Evolutionary conservation across 352 stramenopile genomes (phyloP), one percentile per base, ranked within the genome.

Genomic region (Phytophthora sojae): DNA sequence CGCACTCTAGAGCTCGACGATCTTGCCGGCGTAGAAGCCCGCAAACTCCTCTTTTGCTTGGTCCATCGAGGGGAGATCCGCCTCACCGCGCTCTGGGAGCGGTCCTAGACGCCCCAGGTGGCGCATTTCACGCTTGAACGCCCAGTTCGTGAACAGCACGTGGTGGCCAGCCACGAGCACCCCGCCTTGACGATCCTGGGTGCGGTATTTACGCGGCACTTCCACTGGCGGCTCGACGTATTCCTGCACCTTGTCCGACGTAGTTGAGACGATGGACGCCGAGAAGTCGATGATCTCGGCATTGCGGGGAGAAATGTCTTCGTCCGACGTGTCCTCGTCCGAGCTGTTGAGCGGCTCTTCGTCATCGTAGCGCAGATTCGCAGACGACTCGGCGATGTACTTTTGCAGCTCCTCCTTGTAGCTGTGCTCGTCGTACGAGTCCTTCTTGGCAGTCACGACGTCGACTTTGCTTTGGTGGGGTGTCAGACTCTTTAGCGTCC

Each of bases 71-170:
- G 25, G n/a, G 3, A 63, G 32, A 15, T 55, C 25, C 3, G 26
- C 23, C 19, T 74, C 54, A 15, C 55, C 35, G 29, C 49, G 63
- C 32, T 83, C 76, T 2, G 73, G 69, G 3, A 79, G 64, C 8
- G 73, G 55, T 3, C 30, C 29, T 1, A 81, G 64, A 30, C 57
- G 57, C 5, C 55, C 49, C 52, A 73, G 51, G 17, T 55, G 59
- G 19, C 57, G 32, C 54, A 79, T 39, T 45, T 75, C 51, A 4
- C 62, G 56, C 37, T 83, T 83, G 52, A 81, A 83, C 1, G 66
- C 76, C 65, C 61, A 67, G 23, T 77, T 68, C 0, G 76, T 83
- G 50, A 79, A 83, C 37, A 79, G 12, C 11, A 83, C 76, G 30
- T 57, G 37, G 6, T 69, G 14, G 32, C 73, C 76, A 35, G 64